phyloP scores from a whole-genome alignment of 805 yeast genomes.

The Metschnikowia cubensis region DNA sequence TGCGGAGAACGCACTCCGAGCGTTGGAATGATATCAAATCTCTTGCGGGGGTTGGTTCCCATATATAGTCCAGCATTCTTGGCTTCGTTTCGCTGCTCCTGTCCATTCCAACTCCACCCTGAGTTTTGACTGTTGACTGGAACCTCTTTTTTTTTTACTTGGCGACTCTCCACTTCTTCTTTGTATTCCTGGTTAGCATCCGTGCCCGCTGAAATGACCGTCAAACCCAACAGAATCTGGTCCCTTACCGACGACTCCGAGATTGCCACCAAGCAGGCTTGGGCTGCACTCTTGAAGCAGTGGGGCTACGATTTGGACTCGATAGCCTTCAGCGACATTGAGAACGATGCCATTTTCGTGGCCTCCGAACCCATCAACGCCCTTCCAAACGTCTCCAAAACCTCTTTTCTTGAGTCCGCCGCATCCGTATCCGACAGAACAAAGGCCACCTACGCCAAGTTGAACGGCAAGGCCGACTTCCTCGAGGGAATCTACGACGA shows the following conservation, averaged over 20 bases:
- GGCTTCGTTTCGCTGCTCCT: background rate
- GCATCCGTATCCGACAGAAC: constrained; percentile 13
- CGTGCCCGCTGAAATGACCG: constrained; percentile 3
- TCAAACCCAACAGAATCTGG: constrained; percentile 18
- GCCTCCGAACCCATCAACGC: constrained; percentile 12
- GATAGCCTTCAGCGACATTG: constrained; percentile 11
- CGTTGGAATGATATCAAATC: constrained; percentile 1
- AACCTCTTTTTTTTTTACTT: background rate
- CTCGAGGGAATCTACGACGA: constrained; percentile 11
- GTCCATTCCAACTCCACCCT: background rate
- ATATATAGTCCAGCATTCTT: background rate
- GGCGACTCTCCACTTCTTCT: background rate
- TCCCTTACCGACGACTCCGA: constrained; percentile 51
- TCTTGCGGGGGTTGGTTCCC: background rate
- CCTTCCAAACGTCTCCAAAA: constrained; percentile 11
- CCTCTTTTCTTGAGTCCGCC: constrained; percentile 8
- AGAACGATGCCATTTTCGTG: constrained; percentile 8
- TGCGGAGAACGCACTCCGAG: constrained; percentile 5
- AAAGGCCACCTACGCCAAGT: constrained; percentile 4
- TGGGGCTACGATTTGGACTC: constrained; percentile 18
- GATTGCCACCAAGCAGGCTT: constrained; percentile 58
- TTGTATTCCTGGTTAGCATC: background rate
- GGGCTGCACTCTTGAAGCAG: constrained; percentile 59
- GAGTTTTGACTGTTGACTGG: background rate
- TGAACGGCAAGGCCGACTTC: constrained; percentile 11